These are phyloP conservation scores for Zasmidium citrigriseum DNA, from an alignment of 2,329 filamentous ascomycete species.

Conservation along the genomic window DNA sequence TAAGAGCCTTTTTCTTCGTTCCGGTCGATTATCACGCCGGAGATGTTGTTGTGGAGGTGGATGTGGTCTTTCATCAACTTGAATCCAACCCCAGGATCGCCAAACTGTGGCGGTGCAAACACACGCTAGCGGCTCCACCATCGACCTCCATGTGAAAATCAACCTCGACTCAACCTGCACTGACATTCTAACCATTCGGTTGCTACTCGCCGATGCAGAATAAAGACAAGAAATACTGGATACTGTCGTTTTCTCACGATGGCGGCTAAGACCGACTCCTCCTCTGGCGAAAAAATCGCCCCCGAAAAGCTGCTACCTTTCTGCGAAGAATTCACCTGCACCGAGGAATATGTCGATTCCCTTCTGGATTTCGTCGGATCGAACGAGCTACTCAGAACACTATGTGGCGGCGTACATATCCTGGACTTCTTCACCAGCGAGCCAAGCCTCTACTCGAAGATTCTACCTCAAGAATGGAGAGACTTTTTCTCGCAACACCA, in stretches of 20 bases:
- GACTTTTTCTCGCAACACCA: constrained; percentile 70
- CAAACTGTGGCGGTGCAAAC: neutral
- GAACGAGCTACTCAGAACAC: constrained; percentile 75
- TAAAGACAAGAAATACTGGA: neutral
- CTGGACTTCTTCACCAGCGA: constrained; percentile 91
- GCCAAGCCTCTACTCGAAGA: constrained; percentile 76
- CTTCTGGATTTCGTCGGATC: constrained; percentile 75
- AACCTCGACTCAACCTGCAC: neutral
- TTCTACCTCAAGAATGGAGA: constrained; percentile 80
- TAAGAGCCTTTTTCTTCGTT: neutral
- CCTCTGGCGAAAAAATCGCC: constrained; percentile 37
- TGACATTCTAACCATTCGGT: neutral
- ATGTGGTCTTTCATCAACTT: constrained; percentile 2
- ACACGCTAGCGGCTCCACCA: neutral
- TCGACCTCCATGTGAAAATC: neutral
- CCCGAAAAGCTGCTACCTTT: constrained; percentile 64
- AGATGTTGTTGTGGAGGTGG: no score
- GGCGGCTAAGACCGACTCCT: neutral
- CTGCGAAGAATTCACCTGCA: constrained; percentile 63
- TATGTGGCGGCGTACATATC: constrained; percentile 97
- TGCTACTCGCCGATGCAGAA: neutral
- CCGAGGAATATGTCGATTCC: constrained; percentile 76
- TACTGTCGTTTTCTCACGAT: no score
- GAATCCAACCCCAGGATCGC: neutral
- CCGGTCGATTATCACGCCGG: no score